Conservation (phyloP, 208 protist genomes). For the Leishmania arabica region DNA sequence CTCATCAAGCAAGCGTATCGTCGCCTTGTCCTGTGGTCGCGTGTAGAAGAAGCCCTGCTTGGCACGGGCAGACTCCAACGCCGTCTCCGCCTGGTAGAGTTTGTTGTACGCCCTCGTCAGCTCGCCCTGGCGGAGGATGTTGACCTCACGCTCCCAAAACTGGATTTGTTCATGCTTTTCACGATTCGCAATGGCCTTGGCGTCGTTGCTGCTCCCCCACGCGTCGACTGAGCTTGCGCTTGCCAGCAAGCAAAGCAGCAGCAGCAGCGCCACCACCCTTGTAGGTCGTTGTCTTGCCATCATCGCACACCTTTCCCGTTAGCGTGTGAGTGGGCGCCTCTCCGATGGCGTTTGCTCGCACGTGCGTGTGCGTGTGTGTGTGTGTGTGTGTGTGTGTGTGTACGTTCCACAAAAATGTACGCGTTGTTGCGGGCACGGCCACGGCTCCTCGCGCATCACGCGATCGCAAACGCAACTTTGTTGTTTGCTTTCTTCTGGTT, state of each 20-base stretch:
- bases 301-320: neutral
- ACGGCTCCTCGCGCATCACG: neutral
- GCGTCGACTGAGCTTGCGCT: neutral
- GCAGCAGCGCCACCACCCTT: neutral
- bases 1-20: slow-evolving; percentile 78
- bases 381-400: neutral
- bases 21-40: slow-evolving; percentile 51
- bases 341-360: neutral
- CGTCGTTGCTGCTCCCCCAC: slow-evolving; percentile 12
- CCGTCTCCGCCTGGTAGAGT: slow-evolving; percentile 43
- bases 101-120: slow-evolving; percentile 37
- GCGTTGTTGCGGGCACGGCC: neutral
- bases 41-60: slow-evolving; percentile 78
- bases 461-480: neutral
- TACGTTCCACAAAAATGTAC: neutral
- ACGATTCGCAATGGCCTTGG: slow-evolving; percentile 37
- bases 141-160: slow-evolving; percentile 64
- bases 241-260: slow-evolving; percentile 14
- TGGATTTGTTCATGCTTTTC: slow-evolving; percentile 62
- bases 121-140: slow-evolving; percentile 39
- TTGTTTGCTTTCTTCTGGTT: neutral
- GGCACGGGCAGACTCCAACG: slow-evolving; percentile 50
- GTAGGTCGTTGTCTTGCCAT: neutral
- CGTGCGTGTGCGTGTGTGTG: neutral
- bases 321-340: neutral